These are phyloP conservation scores for Camelina laxa DNA, from an alignment of 345 rosid genomes.

Conservation along the genomic window DNA sequence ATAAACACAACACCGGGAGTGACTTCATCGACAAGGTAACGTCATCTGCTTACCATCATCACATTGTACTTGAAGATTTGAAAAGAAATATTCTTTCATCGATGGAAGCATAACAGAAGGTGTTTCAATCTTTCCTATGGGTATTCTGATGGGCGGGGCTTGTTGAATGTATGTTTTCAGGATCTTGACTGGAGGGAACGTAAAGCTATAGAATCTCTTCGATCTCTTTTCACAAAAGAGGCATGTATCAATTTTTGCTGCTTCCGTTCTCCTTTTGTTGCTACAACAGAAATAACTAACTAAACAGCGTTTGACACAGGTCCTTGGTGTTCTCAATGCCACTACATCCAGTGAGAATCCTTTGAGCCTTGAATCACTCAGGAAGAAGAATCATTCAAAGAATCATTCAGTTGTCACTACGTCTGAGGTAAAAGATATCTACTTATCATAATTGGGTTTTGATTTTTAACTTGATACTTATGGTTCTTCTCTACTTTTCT, in stretches of 20 bases:
- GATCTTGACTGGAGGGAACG: conserved; percentile 75
- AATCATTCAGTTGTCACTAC: conserved; percentile 49
- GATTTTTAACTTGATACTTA: background rate
- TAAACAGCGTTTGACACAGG: conserved; percentile 45
- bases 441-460: background rate
- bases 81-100: background rate
- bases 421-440: conserved; percentile 53
- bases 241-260: conserved; percentile 44
- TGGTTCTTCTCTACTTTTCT: conserved; percentile 3
- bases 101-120: too few relatives aligned
- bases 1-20: conserved; percentile 45
- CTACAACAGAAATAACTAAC: conserved; percentile 7
- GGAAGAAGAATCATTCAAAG: conserved; percentile 67
- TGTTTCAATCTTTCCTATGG: too few relatives aligned
- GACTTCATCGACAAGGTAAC: conserved; percentile 55
- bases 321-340: conserved; percentile 60
- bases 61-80: background rate
- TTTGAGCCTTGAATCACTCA: conserved; percentile 65
- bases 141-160: too few relatives aligned
- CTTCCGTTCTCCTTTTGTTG: background rate
- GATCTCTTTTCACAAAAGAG: conserved; percentile 72
- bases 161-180: conserved; percentile 51
- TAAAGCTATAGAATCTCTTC: conserved; percentile 59
- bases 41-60: background rate
- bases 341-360: conserved; percentile 57